Conservation (phyloP, 179 eudicot species). For the Actinidia chinensis region DNA sequence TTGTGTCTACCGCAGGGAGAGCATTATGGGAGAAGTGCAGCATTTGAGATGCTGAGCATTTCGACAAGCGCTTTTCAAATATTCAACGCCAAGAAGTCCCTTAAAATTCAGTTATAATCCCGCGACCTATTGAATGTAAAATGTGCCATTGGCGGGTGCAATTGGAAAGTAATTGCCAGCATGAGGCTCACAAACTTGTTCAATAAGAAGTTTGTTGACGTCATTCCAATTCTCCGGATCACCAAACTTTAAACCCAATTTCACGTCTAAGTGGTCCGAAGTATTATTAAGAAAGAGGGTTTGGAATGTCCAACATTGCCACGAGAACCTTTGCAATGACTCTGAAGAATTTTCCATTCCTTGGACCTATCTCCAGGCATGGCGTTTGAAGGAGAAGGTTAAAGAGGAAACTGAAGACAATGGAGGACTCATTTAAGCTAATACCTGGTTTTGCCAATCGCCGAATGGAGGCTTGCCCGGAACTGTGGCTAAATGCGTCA, state of each 20-base stretch:
- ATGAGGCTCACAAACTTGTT: slow-evolving; percentile 6
- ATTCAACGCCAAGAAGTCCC: slow-evolving; percentile 24
- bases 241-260: slow-evolving; percentile 14
- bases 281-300: slow-evolving; percentile 6
- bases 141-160: slow-evolving; percentile 26
- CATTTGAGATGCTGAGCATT: slow-evolving; percentile 27
- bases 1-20: slow-evolving; percentile 8
- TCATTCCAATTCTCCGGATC: slow-evolving; percentile 13
- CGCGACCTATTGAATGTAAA: slow-evolving; percentile 22
- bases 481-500: slow-evolving; percentile 25
- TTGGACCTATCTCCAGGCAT: slow-evolving; percentile 28
- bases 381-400: slow-evolving; percentile 27
- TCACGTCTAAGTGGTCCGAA: slow-evolving; percentile 12
- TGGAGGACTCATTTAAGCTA: slow-evolving; percentile 19
- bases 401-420: slow-evolving; percentile 22
- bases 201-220: slow-evolving; percentile 18
- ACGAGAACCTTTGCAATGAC: slow-evolving; percentile 26
- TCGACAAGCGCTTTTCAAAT: slow-evolving; percentile 25
- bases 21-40: slow-evolving; percentile 26
- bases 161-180: slow-evolving; percentile 23
- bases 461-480: slow-evolving; percentile 24
- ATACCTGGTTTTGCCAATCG: slow-evolving; percentile 21
- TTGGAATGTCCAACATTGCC: slow-evolving; percentile 19
- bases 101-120: slow-evolving; percentile 25
- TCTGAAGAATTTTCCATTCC: slow-evolving; percentile 20